Evolutionary conservation across 441 rosid genomes (phyloP).

Genomic region (Arabidopsis lyrata): DNA sequence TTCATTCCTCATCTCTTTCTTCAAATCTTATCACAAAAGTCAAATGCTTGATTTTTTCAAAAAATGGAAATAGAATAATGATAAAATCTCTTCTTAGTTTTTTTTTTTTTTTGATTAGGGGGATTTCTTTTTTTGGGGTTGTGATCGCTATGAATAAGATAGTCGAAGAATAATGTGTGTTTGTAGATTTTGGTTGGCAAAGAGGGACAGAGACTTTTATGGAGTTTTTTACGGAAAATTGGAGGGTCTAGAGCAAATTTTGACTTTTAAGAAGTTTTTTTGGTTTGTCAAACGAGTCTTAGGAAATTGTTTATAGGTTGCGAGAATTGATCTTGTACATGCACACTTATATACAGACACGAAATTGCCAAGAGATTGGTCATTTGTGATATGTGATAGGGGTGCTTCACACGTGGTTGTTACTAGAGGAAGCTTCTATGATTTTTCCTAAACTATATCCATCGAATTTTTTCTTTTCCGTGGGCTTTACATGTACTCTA

Average conservation of each 20-base stretch:
- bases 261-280: slow-evolving; percentile 23
- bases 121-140: background rate
- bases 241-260: slow-evolving; percentile 32
- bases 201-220: slow-evolving; percentile 31
- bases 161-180: slow-evolving; percentile 27
- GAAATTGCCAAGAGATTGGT: slow-evolving; percentile 16
- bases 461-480: too few relatives aligned
- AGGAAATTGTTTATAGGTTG: slow-evolving; percentile 26
- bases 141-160: slow-evolving; percentile 38
- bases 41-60: slow-evolving; percentile 29
- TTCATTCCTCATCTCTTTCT: slow-evolving; percentile 45
- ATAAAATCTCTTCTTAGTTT: background rate
- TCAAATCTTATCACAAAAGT: slow-evolving; percentile 36
- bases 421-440: slow-evolving; percentile 30
- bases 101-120: slow-evolving; percentile 4
- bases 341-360: slow-evolving; percentile 28
- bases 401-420: slow-evolving; percentile 43
- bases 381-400: slow-evolving; percentile 30
- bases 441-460: background rate
- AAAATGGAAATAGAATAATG: slow-evolving; percentile 18
- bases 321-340: slow-evolving; percentile 19
- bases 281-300: slow-evolving; percentile 34
- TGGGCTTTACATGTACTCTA: background rate
- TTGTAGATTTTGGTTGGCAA: slow-evolving; percentile 38
- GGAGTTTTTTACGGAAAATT: slow-evolving; percentile 38